These are phyloP conservation scores for Xylaria sp. DNA, from an alignment of 2,329 filamentous ascomycete genomes.

Conservation along the genomic window DNA sequence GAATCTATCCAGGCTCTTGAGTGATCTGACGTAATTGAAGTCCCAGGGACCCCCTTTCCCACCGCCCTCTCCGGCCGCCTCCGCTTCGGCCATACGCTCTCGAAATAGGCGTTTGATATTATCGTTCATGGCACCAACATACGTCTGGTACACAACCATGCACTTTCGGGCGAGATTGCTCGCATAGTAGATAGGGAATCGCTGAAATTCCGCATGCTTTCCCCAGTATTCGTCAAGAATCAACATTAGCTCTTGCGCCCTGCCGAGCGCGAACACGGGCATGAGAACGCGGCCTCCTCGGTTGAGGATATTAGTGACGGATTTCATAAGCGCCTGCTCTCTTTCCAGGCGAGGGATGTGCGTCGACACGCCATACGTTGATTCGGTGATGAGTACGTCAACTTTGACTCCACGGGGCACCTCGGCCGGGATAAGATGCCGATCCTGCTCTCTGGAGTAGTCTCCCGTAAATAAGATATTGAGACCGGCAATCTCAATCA, in stretches of 20 bases:
- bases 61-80: constrained; percentile 78
- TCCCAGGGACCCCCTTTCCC: constrained; percentile 93
- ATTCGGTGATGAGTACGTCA: constrained; percentile 96
- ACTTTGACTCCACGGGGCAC: constrained; percentile 91
- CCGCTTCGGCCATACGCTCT: constrained; percentile 90
- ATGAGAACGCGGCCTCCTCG: constrained; percentile 92
- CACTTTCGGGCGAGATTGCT: constrained; percentile 94
- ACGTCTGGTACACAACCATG: constrained; percentile 99
- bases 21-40: constrained; percentile 90
- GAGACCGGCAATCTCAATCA: constrained; percentile 95
- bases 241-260: constrained; percentile 91
- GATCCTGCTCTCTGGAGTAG: constrained; percentile 94
- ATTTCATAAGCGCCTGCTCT: constrained; percentile 94
- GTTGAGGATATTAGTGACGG: constrained; percentile 90
- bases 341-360: constrained; percentile 91
- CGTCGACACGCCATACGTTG: constrained; percentile 94
- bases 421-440: constrained; percentile 93
- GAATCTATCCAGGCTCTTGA: constrained; percentile 94
- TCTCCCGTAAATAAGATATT: constrained; percentile 98
- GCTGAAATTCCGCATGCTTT: constrained; percentile 87
- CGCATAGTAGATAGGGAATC: constrained; percentile 96
- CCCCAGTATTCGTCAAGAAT: constrained; percentile 98
- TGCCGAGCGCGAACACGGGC: constrained; percentile 93
- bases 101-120: constrained; percentile 97
- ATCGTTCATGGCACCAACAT: constrained; percentile 98